Conservation (phyloP, 2,329 filamentous ascomycete genomes). For the Xenoacremonium recifei region DNA sequence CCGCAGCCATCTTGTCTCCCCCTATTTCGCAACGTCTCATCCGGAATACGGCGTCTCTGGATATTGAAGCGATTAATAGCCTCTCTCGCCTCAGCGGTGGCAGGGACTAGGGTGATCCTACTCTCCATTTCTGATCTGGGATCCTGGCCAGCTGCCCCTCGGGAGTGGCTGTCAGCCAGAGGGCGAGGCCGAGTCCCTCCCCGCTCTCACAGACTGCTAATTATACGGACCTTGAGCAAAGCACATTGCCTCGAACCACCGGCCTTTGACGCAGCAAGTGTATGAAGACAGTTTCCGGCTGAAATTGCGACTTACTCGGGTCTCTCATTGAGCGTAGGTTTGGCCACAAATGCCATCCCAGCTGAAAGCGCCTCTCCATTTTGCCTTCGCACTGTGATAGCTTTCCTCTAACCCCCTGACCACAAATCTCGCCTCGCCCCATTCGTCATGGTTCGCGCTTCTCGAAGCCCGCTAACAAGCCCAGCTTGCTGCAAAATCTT, state of each 20-base stretch:
- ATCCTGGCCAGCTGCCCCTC: not conserved
- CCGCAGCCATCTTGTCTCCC: conserved; percentile 6
- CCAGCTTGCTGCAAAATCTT: not conserved
- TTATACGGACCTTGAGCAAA: too few species aligned
- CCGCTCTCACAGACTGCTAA: too few species aligned
- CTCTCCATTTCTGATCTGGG: conserved; percentile 4
- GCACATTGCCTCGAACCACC: too few species aligned
- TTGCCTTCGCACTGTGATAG: conserved; percentile 17
- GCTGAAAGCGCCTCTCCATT: not conserved
- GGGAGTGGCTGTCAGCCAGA: not conserved
- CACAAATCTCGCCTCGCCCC: conserved; percentile 4
- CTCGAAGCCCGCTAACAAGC: conserved; percentile 21
- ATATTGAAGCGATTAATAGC: conserved; percentile 12
- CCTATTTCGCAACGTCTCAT: conserved; percentile 21
- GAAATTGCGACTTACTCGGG: too few species aligned
- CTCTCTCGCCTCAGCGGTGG: conserved; percentile 7
- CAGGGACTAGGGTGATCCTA: conserved; percentile 21
- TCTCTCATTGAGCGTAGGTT: too few species aligned
- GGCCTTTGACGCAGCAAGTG: too few species aligned
- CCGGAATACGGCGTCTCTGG: conserved; percentile 11
- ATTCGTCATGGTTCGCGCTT: conserved; percentile 18
- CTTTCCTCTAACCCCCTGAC: not conserved
- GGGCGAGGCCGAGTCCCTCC: too few species aligned
- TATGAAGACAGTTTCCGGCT: too few species aligned
- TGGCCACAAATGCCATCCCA: too few species aligned